Conservation (phyloP, 1,139 yeast genomes). For the Yamadazyma epiphylla region DNA sequence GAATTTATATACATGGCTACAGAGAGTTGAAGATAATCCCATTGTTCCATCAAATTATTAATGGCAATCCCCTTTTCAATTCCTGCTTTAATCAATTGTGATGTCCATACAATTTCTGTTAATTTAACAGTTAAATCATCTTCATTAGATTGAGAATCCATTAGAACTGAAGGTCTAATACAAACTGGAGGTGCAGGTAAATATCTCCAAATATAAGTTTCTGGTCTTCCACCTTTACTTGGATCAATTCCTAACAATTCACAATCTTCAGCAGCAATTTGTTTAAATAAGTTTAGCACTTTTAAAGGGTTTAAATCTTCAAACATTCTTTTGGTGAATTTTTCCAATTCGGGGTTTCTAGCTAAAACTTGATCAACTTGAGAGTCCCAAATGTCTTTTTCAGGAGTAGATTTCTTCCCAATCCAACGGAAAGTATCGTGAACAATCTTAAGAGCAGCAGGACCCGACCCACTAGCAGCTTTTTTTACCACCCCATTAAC, state of each 20-base stretch:
- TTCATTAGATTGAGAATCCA: constrained; percentile 94
- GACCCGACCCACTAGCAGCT: constrained; percentile 89
- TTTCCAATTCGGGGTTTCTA: constrained; percentile 83
- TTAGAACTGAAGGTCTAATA: constrained; percentile 93
- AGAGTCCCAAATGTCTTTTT: constrained; percentile 80
- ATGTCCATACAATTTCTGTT: constrained; percentile 96
- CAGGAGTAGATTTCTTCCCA: constrained; percentile 85
- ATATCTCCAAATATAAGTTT: constrained; percentile 94
- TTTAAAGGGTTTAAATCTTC: constrained; percentile 94
- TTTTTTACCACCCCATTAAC: constrained; percentile 96
- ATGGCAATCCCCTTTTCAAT: constrained; percentile 92
- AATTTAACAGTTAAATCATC: constrained; percentile 95
- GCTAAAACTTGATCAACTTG: constrained; percentile 72
- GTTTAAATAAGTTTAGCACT: constrained; percentile 82
- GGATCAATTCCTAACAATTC: constrained; percentile 91
- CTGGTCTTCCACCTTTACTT: constrained; percentile 87
- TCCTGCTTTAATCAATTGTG: constrained; percentile 89
- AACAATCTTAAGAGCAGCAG: constrained; percentile 90
- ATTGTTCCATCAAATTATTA: constrained; percentile 93
- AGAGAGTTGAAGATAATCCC: constrained; percentile 95
- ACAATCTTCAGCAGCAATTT: constrained; percentile 81
- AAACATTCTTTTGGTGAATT: constrained; percentile 79
- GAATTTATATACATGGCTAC: constrained; percentile 98
- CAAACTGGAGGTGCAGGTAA: constrained; percentile 99
- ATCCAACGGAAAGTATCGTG: constrained; percentile 97